phyloP scores from a whole-genome alignment of 441 rosid species.

The Adansonia madagascariensis region DNA sequence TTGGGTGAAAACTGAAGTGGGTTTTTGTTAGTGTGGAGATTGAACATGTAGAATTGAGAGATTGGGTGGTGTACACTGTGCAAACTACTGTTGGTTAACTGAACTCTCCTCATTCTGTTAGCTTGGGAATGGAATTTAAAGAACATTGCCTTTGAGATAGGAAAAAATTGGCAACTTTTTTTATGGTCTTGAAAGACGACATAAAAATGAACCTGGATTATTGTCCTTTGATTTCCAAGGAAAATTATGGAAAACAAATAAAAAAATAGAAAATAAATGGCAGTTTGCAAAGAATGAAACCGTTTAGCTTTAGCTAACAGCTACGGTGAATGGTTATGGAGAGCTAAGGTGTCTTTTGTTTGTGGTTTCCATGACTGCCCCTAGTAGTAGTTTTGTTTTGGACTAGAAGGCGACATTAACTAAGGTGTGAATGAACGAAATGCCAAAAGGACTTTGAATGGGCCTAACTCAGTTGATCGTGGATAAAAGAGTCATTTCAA shows the following conservation, averaged over 20 bases:
- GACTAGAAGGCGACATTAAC: constrained; percentile 44
- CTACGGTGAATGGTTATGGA: constrained; percentile 16
- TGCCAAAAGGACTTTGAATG: too few species aligned
- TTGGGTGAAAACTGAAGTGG: constrained; percentile 50
- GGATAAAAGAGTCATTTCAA: constrained; percentile 26
- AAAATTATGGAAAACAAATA: constrained; percentile 35
- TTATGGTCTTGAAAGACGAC: constrained; percentile 6
- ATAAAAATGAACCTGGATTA: constrained; percentile 23
- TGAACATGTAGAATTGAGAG: constrained; percentile 73
- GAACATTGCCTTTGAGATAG: background rate
- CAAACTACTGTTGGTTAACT: constrained; percentile 56
- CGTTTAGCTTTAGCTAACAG: background rate
- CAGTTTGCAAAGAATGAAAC: constrained; percentile 17
- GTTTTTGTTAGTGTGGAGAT: constrained; percentile 55
- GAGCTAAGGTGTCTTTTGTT: constrained; percentile 33
- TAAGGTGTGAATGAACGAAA: constrained; percentile 15
- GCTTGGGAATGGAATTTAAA: background rate
- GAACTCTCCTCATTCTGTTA: background rate
- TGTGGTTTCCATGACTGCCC: constrained; percentile 47
- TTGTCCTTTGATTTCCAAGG: constrained; percentile 15
- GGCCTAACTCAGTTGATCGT: too few species aligned
- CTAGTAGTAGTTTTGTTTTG: constrained; percentile 28
- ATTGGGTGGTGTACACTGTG: constrained; percentile 61
- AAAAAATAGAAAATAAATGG: constrained; percentile 47
- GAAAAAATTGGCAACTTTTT: background rate